phyloP scores from a whole-genome alignment of 2,329 filamentous ascomycete genomes.

The Aspergillus puulaauensis region DNA sequence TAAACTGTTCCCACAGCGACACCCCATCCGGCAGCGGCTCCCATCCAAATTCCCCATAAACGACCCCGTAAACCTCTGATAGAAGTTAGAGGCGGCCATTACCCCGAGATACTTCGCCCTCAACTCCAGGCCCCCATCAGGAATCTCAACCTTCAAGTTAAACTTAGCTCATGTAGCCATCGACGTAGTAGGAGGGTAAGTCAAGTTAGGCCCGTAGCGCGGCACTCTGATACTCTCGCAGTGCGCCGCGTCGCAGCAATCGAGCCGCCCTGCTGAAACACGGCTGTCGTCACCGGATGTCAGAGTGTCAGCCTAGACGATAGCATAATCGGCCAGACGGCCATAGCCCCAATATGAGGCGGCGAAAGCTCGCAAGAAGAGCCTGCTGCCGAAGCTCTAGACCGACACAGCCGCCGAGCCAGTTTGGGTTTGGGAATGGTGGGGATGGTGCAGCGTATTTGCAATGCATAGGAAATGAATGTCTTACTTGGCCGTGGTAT shows the following conservation, averaged over 20 bases:
- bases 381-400: not conserved
- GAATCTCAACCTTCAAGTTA: not conserved
- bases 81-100: not conserved
- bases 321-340: not conserved
- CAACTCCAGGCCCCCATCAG: not conserved
- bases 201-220: not conserved
- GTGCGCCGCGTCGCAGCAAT: not conserved
- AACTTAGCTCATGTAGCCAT: not conserved
- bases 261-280: not conserved
- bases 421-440: not conserved
- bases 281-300: not conserved
- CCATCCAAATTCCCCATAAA: not conserved
- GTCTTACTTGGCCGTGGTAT: slow-evolving; percentile 2
- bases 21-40: not conserved
- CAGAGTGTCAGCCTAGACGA: not conserved
- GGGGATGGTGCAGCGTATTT: too few species aligned
- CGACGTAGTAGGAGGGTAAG: not conserved
- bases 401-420: not conserved
- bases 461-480: not conserved
- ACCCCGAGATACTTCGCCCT: not conserved
- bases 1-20: slow-evolving; percentile 2
- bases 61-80: not conserved
- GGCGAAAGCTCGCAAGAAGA: not conserved
- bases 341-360: not conserved
- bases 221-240: not conserved